These are phyloP conservation scores for Lignosus rhinocerotis DNA, from an alignment of 1,284 basidiomycete genomes.

Conservation along the genomic window DNA sequence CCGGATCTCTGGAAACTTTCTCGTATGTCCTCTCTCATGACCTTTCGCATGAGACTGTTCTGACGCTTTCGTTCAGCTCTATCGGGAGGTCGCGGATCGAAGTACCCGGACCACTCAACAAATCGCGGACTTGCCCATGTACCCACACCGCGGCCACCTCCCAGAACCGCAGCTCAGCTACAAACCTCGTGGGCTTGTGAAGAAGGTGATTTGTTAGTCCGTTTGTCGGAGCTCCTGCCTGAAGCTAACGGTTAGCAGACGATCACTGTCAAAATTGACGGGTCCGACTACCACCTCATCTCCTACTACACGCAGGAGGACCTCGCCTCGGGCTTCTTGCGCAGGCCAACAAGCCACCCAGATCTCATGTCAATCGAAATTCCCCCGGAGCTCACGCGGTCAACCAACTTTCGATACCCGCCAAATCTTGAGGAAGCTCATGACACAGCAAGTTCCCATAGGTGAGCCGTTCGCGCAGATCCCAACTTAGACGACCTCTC, in stretches of 20 bases:
- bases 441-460: conserved; percentile 47
- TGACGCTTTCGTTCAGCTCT: conserved; percentile 48
- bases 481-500: conserved; percentile 16
- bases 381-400: conserved; percentile 66
- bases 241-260: conserved; percentile 46
- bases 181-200: conserved; percentile 69
- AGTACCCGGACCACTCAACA: conserved; percentile 43
- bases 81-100: conserved; percentile 71
- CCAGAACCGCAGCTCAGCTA: conserved; percentile 61
- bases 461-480: conserved; percentile 44
- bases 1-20: conserved; percentile 79
- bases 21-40: conserved; percentile 46
- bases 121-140: conserved; percentile 23
- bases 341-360: conserved; percentile 58
- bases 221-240: conserved; percentile 7
- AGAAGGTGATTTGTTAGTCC: conserved; percentile 54
- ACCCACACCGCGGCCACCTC: conserved; percentile 21
- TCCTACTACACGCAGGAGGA: conserved; percentile 82
- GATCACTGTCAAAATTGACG: conserved; percentile 76
- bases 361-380: conserved; percentile 70
- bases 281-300: conserved; percentile 76
- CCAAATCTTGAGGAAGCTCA: conserved; percentile 66
- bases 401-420: conserved; percentile 73
- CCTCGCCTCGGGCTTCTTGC: conserved; percentile 61
- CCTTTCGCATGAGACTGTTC: conserved; percentile 4